Evolutionary conservation across 768 basidiomycete species (phyloP).

Genomic region (Pulveroboletus sp.): DNA sequence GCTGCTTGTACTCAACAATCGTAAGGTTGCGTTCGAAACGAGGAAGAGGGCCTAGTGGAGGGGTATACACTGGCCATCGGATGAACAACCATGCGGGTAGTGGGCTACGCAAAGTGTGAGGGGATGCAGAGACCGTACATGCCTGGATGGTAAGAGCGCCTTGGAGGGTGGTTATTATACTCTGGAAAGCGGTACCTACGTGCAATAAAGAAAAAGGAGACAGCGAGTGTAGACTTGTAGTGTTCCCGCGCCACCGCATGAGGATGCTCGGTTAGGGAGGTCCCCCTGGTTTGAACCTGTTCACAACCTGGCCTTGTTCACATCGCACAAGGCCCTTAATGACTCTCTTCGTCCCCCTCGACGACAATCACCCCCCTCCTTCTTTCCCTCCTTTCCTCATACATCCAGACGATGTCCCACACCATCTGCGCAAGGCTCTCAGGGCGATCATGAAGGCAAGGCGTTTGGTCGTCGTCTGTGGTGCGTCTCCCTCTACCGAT

Average conservation of each 20-base stretch:
- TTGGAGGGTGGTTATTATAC: conserved; percentile 1
- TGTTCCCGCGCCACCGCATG: conserved; percentile 30
- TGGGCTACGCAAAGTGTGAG: conserved; percentile 28
- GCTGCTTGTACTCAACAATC: conserved; percentile 20
- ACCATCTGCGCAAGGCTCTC: conserved; percentile 50
- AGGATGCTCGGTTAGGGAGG: conserved; percentile 13
- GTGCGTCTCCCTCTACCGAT: conserved; percentile 41
- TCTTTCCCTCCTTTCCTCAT: conserved; percentile 53
- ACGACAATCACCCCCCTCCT: conserved; percentile 42
- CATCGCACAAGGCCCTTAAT: conserved; percentile 35
- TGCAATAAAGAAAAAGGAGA: conserved; percentile 12
- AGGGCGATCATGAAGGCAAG: conserved; percentile 73
- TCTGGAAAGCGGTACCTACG: not conserved
- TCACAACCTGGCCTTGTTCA: conserved; percentile 23
- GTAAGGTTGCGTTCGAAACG: conserved; percentile 19
- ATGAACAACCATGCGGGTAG: conserved; percentile 24
- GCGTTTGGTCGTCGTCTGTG: conserved; percentile 82
- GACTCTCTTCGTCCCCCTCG: conserved; percentile 64
- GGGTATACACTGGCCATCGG: conserved; percentile 19
- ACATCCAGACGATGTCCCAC: conserved; percentile 39
- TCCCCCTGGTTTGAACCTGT: conserved; percentile 19
- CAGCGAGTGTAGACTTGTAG: not conserved
- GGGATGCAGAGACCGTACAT: conserved; percentile 14
- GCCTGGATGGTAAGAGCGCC: not conserved
- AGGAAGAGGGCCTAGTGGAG: conserved; percentile 31